Conservation (phyloP, 257 asterid species). For the Lycium barbarum region DNA sequence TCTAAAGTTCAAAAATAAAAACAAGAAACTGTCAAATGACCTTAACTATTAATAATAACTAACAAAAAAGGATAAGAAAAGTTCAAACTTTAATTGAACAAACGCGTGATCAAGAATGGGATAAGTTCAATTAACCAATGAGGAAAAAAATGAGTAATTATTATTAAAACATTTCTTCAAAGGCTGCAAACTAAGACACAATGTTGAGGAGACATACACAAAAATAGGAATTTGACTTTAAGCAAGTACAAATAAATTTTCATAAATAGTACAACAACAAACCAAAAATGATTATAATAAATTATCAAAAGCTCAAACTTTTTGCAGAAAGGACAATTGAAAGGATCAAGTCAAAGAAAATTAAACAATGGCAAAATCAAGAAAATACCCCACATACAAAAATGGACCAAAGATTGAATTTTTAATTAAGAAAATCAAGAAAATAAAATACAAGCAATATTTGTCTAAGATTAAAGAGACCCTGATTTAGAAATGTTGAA, state of each 20-base stretch:
- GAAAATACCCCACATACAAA: background rate
- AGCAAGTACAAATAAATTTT: background rate
- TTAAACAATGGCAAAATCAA: background rate
- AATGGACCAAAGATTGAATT: background rate
- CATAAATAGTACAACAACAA: background rate
- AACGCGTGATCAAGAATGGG: background rate
- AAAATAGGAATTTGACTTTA: slow-evolving; percentile 8
- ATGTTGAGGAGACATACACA: background rate
- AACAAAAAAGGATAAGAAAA: no score
- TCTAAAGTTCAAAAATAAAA: no score
- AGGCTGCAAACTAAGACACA: slow-evolving; percentile 23
- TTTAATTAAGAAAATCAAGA: background rate
- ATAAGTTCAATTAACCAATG: background rate
- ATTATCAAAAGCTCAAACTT: background rate
- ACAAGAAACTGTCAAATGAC: no score
- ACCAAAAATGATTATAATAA: background rate
- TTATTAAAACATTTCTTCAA: background rate
- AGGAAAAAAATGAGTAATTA: background rate
- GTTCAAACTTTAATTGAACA: no score
- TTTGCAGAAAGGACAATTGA: background rate
- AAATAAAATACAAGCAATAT: background rate
- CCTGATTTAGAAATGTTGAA: background rate
- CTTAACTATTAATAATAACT: no score
- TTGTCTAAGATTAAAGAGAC: background rate
- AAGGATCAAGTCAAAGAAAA: background rate